Percentiles rank a stretch among this genome's conserved stretches.
Conservation (phyloP, 2,329 filamentous ascomycete genomes). For the Lasiodiplodia citricola region DNA sequence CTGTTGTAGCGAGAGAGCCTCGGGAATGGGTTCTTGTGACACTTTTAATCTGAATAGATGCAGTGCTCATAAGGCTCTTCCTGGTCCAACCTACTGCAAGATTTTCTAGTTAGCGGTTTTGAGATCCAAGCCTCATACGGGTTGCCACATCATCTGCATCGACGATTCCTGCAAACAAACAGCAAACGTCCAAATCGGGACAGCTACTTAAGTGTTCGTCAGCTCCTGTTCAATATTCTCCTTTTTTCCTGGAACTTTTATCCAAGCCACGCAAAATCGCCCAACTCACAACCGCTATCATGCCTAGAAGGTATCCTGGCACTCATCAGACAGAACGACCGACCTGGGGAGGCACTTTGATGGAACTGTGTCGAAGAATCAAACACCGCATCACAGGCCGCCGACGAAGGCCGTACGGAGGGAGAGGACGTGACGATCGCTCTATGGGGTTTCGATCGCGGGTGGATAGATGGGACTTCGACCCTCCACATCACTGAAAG, state of each 20-base stretch:
- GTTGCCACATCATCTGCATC: not conserved
- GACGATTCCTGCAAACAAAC: not conserved
- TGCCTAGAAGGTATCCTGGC: not conserved
- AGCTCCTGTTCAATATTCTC: not conserved
- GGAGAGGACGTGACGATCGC: too few relatives aligned
- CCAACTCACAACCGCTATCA: not conserved
- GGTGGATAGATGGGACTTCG: not conserved
- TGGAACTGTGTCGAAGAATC: not conserved
- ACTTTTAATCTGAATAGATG: too few relatives aligned
- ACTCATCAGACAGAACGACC: not conserved
- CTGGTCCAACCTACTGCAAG: too few relatives aligned
- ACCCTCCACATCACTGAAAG: not conserved
- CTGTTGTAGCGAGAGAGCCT: too few relatives aligned
- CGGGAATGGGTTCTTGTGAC: too few relatives aligned
- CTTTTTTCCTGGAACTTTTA: not conserved
- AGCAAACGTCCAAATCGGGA: not conserved
- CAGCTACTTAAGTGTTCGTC: not conserved
- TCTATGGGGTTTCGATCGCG: too few relatives aligned
- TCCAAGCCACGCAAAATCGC: not conserved
- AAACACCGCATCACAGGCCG: not conserved
- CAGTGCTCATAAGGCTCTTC: too few relatives aligned
- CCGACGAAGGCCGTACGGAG: too few relatives aligned
- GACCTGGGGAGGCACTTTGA: not conserved
- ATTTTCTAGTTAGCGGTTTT: too few relatives aligned
- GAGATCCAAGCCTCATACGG: too few relatives aligned